Evolutionary conservation across 345 rosid species (phyloP), one percentile per base, ranked within the genome.

Genomic region (Populus ilicifolia): DNA sequence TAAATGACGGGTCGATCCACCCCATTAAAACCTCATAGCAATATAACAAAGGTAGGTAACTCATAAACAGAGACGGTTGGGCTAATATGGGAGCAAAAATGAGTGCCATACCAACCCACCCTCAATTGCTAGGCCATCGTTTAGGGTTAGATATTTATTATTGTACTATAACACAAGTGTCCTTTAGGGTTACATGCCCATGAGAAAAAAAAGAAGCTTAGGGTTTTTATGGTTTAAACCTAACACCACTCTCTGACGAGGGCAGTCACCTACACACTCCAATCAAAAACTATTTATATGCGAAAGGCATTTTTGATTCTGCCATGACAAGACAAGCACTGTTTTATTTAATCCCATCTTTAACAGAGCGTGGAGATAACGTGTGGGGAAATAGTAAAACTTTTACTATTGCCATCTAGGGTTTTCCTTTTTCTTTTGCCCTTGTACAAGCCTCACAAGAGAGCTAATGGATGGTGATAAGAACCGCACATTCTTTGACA

Each of bases 391-490:
- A 48, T 17, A 48, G 21, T 48, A 17, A 48, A 23, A 21, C 74
- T 70, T 59, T 27, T 67, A 76, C 84, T 74, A 52, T 76, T 82
- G 69, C 79, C 33, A 72, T 80, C 86, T 88, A 87, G 93, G 97
- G 91, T 89, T 90, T 89, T 73, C 69, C 65, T 75, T 59, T 48
- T 48, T 48, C 20, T 48, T 1, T 48, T 17, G 39, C 39, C 56
- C 25, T 80, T 30, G 17, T 46, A 8, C 9, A 43, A 50, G 39
- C 77, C 73, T 63, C 83, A 62, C 75, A 77, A 52, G 10, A 52
- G 36, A 23, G 59, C 68, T 78, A 86, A 83, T 85, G 91, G 90
- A 79, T 76, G 75, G 88, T 83, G 91, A 90, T 89, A 86, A 92
- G 93, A 88, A 83, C 86, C 93, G 88, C 91, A 87, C 83, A 79